Evolutionary conservation across 495 filamentous ascomycete genomes (phyloP), one percentile per base, ranked within the genome.

Genomic region (Podospora anserina): DNA sequence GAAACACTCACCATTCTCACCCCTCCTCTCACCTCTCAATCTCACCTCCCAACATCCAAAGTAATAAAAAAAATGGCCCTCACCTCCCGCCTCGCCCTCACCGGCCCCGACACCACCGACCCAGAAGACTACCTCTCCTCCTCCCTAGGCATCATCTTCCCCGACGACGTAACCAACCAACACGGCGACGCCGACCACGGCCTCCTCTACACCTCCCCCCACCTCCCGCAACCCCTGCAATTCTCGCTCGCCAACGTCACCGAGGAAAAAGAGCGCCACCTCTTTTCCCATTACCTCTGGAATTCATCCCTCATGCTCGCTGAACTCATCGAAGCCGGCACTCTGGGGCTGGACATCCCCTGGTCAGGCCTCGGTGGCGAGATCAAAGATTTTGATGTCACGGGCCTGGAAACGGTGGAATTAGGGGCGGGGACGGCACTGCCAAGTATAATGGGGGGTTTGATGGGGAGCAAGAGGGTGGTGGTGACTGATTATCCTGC

Each of bases 241-340:
- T 78, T 91, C 61, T 71, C 72, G 3, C 82, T 88, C 13, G 83
- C 86, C 1, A 82, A 89, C 69, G 86, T 88, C 1, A 75, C 83
- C 23, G 80, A 77, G 1, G 86, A 89, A 30, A 80, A 85, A 54
- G 86, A 85, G 18, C 77, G 89, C 65, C 81, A 78, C 55, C 84
- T 95, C 53, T 96, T 94, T 76, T 88, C 88, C 44, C 93, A 96
- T 76, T 91, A 91, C 76, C 78, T 97, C 5, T 97, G 94, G 94
- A 96, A 94, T 75, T 83, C 91, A n/a, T 88, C 84, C 0, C 79
- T 94, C 70, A 81, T 89, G 65, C 82, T 93, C 60, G 90, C 90
- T 1, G 90, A 91, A 75, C 80, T 88, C 15, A 80, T 95, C 11
- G 88, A 91, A 72, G 79, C 78, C 4, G 77, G 76, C 20, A 74